Evolutionary conservation across 2,329 filamentous ascomycete species (phyloP).

Genomic region (Colletotrichum nymphaeae): DNA sequence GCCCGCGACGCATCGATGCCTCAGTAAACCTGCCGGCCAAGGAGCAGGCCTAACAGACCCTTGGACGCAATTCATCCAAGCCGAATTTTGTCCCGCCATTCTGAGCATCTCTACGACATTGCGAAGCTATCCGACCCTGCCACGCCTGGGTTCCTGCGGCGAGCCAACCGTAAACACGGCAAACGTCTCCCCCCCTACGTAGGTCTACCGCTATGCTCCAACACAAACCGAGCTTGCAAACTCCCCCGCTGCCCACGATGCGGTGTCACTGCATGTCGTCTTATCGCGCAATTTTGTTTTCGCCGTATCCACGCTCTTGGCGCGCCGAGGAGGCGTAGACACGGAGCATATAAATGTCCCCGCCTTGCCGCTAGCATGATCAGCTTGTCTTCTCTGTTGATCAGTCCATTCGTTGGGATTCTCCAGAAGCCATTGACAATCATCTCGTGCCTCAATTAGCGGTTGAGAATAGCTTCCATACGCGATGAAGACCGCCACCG

Average conservation of each 20-base stretch:
- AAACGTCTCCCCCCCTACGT: neutral
- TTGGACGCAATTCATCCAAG: neutral
- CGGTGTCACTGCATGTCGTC: constrained; percentile 15
- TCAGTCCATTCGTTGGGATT: constrained; percentile 27
- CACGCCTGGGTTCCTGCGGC: neutral
- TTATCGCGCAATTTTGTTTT: constrained; percentile 28
- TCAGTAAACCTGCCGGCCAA: neutral
- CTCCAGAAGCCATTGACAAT: constrained; percentile 8
- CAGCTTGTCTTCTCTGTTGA: neutral
- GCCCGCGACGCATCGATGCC: constrained; percentile 24
- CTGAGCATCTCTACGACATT: neutral
- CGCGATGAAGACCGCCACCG: constrained; percentile 35
- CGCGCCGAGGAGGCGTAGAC: constrained; percentile 16
- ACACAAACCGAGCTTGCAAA: neutral
- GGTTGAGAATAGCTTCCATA: constrained; percentile 9
- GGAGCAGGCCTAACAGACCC: neutral
- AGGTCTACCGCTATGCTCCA: neutral
- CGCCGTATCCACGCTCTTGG: constrained; percentile 14
- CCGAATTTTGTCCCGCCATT: neutral
- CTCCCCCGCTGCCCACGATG: neutral
- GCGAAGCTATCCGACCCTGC: constrained; percentile 7
- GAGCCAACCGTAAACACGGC: neutral
- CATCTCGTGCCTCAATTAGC: neutral
- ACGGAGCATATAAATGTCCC: constrained; percentile 12
- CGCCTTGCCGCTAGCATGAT: neutral